Evolutionary conservation across 192 early-diverging fungal genomes (phyloP).

Genomic region (Linnemannia elongata): DNA sequence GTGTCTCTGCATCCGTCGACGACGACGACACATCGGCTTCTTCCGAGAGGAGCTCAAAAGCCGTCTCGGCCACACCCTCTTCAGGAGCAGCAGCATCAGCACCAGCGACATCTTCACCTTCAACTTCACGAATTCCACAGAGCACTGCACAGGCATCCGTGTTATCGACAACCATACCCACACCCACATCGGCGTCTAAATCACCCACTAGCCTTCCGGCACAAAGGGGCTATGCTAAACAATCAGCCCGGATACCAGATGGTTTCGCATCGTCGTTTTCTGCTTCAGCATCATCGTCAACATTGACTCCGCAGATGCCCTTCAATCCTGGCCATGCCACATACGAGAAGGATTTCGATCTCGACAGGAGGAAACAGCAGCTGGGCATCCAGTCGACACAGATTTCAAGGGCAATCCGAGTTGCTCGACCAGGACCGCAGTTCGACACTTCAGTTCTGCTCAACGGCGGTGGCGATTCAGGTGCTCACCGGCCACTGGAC

Average conservation of each 20-base stretch:
- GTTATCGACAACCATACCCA: background rate
- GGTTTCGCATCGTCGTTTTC: background rate
- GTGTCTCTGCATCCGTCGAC: constrained; percentile 15
- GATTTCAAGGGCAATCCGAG: constrained; percentile 43
- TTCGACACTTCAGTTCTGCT: constrained; percentile 15
- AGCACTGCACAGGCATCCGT: background rate
- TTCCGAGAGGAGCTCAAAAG: background rate
- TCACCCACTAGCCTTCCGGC: background rate
- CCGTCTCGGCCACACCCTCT: background rate
- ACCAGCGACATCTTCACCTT: background rate
- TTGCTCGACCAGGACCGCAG: constrained; percentile 33
- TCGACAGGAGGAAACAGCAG: constrained; percentile 34
- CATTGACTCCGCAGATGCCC: background rate
- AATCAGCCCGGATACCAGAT: background rate
- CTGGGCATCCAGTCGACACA: constrained; percentile 28
- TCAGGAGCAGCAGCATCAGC: background rate
- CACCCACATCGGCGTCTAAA: background rate
- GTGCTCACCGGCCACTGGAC: background rate
- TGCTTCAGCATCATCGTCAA: background rate
- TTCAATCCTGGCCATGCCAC: constrained; percentile 41
- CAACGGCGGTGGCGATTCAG: background rate
- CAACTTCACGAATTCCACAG: background rate
- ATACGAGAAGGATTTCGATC: background rate
- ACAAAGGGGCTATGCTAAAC: background rate
- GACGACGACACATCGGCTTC: background rate